Evolutionary conservation across 208 protist species (phyloP), one percentile per base, ranked within the genome.

Genomic region (Porcisia deanei): DNA sequence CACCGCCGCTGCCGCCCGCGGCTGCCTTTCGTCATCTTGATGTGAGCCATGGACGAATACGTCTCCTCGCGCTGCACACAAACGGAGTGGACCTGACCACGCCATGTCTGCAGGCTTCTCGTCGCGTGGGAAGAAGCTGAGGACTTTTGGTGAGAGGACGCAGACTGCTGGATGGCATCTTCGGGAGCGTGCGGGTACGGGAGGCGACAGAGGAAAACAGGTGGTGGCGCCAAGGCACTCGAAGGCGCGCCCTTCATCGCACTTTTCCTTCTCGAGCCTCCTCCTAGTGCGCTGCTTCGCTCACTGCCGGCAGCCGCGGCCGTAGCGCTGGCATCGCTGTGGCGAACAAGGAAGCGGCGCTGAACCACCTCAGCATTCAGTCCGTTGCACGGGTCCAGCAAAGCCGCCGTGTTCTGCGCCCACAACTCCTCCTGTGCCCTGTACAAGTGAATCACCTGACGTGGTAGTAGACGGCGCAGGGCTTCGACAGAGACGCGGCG

Each of bases 401-500:
- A 76, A 25, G 64, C 49, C 30, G 71, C 75, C 10, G 75, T 78
- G 55, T 89, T 73, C 37, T 83, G 74, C 55, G 80, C 86, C 90
- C 88, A 94, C 22, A 76, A 68, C 69, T 77, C 75, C 74, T 86
- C 79, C 57, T 59, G 60, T 47, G 75, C 77, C 77, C 79, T 85
- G 71, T 88, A 69, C 25, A 97, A 76, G 73, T 97, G 91, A 59
- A 98, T 77, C 41, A 96, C 88, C 68, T 90, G 83, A 22, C 80
- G 84, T 22, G 94, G 94, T 54, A 63, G 84, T 55, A 96, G 72
- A 9, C 91, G 89, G 5, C 86, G 93, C 57, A 98, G 68, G 53
- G 84, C 82, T 84, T 97, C 91, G 16, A 93, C 83, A 37, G 92
- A 91, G 8, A 87, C 83, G 16, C 94, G 85, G 0, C 92, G 88